Evolutionary conservation across 73 alveolate species (phyloP).

Genomic region (Urostyla sp.): DNA sequence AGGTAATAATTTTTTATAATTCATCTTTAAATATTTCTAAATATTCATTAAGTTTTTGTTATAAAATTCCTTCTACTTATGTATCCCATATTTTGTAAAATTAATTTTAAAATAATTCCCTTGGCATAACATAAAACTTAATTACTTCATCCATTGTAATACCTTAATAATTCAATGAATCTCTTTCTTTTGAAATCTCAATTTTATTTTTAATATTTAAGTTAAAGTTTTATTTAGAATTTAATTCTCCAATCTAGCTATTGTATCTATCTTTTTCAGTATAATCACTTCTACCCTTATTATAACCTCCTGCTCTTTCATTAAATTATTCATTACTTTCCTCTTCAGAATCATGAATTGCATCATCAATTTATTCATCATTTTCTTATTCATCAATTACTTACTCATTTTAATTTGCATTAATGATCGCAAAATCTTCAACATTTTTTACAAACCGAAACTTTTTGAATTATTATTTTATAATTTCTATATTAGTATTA

Average conservation of each 20-base stretch:
- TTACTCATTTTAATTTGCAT: background rate
- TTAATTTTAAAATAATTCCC: background rate
- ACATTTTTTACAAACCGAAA: background rate
- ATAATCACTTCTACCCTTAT: background rate
- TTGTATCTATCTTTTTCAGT: background rate
- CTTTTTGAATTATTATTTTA: background rate
- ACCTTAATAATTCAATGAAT: background rate
- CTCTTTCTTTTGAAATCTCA: background rate
- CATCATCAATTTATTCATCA: background rate
- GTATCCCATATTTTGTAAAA: background rate
- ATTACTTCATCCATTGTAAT: background rate
- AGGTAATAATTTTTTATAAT: background rate
- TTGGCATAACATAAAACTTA: background rate
- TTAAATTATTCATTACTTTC: background rate
- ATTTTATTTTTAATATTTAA: background rate
- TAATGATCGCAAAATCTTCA: background rate
- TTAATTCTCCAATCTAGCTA: too few relatives aligned
- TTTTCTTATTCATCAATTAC: background rate
- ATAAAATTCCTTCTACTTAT: background rate
- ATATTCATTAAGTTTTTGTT: background rate
- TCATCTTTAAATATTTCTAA: background rate
- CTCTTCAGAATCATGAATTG: background rate
- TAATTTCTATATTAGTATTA: background rate
- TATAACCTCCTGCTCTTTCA: background rate
- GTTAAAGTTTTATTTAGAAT: background rate